phyloP scores from a whole-genome alignment of 768 basidiomycete species.

The Amanita rubescens region DNA sequence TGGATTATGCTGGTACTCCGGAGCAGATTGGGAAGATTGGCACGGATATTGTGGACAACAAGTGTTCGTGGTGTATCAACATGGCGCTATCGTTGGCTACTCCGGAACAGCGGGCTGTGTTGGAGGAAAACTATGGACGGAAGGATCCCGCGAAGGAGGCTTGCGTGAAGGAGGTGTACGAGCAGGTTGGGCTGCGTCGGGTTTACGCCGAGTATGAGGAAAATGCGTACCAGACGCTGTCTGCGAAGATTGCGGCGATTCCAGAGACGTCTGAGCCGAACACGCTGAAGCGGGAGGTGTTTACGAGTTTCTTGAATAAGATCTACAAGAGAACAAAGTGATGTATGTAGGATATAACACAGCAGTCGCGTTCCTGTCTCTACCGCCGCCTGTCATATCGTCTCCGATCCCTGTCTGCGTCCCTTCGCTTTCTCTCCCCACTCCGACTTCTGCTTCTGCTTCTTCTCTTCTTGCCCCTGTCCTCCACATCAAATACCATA shows the following conservation, averaged over 20 bases:
- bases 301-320: constrained; percentile 82
- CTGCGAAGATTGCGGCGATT: constrained; percentile 61
- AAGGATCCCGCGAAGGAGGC: constrained; percentile 47
- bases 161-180: constrained; percentile 54
- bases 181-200: constrained; percentile 55
- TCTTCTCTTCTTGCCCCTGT: constrained; percentile 28
- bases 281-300: constrained; percentile 58
- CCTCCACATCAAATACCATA: constrained; percentile 71
- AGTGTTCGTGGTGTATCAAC: constrained; percentile 96
- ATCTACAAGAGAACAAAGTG: constrained; percentile 45
- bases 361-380: too few relatives aligned
- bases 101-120: constrained; percentile 46
- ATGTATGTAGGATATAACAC: too few relatives aligned
- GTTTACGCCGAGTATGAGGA: constrained; percentile 79
- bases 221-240: constrained; percentile 57
- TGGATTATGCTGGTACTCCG: constrained; percentile 86
- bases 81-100: constrained; percentile 59
- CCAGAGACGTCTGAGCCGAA: constrained; percentile 46
- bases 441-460: constrained; percentile 49
- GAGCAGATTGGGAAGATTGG: constrained; percentile 95
- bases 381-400: constrained; percentile 21
- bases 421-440: constrained; percentile 21
- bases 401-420: constrained; percentile 31
- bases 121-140: constrained; percentile 48
- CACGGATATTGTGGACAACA: constrained; percentile 98